phyloP scores from a whole-genome alignment of 306 rosid genomes.

The Dalbergia oliveri region DNA sequence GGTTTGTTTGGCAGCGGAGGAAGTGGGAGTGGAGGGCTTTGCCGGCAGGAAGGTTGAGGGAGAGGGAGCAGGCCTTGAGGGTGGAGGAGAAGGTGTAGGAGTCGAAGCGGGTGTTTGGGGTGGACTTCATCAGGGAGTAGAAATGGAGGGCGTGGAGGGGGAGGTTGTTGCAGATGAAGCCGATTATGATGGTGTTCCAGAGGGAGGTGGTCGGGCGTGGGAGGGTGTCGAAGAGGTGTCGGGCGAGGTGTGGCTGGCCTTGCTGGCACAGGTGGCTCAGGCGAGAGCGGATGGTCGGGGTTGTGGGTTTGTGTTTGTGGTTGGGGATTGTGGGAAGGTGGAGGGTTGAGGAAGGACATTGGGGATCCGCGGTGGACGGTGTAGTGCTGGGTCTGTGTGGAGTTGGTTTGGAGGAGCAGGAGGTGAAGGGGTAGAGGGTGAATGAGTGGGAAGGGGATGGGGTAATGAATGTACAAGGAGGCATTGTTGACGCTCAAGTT shows the following conservation, averaged over 20 bases:
- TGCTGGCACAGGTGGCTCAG: constrained; percentile 81
- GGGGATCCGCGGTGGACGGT: neutral
- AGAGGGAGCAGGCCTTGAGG: constrained; percentile 84
- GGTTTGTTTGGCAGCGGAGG: constrained; percentile 59
- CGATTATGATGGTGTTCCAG: constrained; percentile 88
- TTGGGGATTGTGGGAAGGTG: constrained; percentile 9
- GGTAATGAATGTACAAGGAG: neutral
- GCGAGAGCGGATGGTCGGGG: constrained; percentile 72
- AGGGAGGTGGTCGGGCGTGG: constrained; percentile 79
- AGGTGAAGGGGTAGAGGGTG: neutral
- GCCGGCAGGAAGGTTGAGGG: constrained; percentile 60
- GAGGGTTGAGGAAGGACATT: neutral
- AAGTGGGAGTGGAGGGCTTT: constrained; percentile 81
- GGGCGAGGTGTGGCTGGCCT: constrained; percentile 79
- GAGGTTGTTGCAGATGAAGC: constrained; percentile 78
- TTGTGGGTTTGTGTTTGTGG: constrained; percentile 44
- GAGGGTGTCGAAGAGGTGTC: constrained; percentile 72
- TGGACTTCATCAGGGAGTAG: constrained; percentile 71
- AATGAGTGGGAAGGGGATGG: neutral
- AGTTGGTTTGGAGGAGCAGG: neutral
- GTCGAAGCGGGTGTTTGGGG: constrained; percentile 56
- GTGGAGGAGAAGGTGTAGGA: constrained; percentile 83
- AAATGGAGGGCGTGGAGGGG: constrained; percentile 71
- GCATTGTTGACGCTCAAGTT: neutral
- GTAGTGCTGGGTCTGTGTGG: neutral